A percentile compares a stretch with the other conserved stretches of the same genome.
Conservation (phyloP, 202 grass and related monocot genomes). For the Bolboschoenoplectus hybrid region DNA sequence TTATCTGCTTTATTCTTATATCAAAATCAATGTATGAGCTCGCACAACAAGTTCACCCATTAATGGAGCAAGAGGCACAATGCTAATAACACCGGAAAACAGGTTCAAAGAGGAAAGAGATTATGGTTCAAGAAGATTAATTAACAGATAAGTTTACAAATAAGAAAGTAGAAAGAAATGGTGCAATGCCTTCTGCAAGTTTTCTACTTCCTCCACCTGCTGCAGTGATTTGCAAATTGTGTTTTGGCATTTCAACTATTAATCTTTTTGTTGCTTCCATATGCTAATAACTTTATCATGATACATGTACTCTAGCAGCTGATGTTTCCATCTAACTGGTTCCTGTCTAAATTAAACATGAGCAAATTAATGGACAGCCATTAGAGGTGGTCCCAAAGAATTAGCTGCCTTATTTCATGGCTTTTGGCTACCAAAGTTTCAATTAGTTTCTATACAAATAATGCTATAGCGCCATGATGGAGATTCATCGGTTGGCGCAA, state of each 20-base stretch:
- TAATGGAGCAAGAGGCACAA: neutral
- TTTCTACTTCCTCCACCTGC: neutral
- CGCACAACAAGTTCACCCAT: too few species aligned
- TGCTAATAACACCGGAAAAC: neutral
- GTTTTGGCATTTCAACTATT: neutral
- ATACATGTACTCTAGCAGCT: neutral
- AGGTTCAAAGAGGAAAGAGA: neutral
- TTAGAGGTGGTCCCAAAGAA: conserved; percentile 17
- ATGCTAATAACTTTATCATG: neutral
- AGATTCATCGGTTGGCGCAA: neutral
- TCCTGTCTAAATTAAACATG: conserved; percentile 4
- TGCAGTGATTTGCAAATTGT: neutral
- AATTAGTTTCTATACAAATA: conserved; percentile 18
- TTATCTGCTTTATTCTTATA: too few species aligned
- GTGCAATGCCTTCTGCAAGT: neutral
- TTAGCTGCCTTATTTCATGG: neutral
- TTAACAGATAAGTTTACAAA: neutral
- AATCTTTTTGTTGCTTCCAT: neutral
- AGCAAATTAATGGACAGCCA: neutral
- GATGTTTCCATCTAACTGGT: neutral
- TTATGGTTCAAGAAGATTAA: neutral
- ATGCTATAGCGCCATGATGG: neutral
- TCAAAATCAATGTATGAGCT: too few species aligned
- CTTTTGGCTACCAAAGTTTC: conserved; percentile 13
- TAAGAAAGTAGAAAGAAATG: neutral